phyloP scores from a whole-genome alignment of 202 grass and related monocot genomes.

The Digitaria exilis region DNA sequence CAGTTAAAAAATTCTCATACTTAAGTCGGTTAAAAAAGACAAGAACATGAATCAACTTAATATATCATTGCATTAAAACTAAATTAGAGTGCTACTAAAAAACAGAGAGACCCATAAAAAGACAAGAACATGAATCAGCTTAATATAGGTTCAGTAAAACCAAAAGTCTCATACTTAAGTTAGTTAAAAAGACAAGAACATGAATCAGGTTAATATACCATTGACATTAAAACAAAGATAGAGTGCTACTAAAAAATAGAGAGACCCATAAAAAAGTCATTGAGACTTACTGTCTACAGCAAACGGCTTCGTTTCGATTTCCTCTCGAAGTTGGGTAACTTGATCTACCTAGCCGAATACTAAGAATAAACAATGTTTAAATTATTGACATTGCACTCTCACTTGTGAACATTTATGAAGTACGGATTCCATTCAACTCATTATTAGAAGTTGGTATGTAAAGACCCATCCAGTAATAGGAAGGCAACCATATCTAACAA shows the following conservation, averaged over 20 bases:
- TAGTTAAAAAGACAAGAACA: conserved; percentile 9
- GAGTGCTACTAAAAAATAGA: neutral
- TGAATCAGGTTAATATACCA: no score
- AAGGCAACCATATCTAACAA: neutral
- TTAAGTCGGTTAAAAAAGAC: conserved; percentile 16
- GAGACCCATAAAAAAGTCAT: neutral
- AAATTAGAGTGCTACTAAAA: neutral
- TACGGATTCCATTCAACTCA: conserved; percentile 11
- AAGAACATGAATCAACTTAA: neutral
- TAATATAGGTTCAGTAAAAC: no score
- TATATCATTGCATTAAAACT: no score
- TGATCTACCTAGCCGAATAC: conserved; percentile 58
- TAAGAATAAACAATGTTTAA: conserved; percentile 28
- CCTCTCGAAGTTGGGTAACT: conserved; percentile 66
- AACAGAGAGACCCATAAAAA: neutral
- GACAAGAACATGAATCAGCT: neutral
- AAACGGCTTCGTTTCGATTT: conserved; percentile 66
- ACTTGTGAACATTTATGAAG: neutral
- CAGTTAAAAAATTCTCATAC: conserved; percentile 5
- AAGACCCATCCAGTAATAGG: neutral
- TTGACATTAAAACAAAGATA: no score
- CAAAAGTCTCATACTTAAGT: conserved; percentile 14
- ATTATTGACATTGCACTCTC: neutral
- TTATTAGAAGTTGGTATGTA: neutral
- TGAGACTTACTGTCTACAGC: conserved; percentile 59